Conservation (phyloP, 192 early-diverging fungal genomes). For the Polychytrium aggregatum region DNA sequence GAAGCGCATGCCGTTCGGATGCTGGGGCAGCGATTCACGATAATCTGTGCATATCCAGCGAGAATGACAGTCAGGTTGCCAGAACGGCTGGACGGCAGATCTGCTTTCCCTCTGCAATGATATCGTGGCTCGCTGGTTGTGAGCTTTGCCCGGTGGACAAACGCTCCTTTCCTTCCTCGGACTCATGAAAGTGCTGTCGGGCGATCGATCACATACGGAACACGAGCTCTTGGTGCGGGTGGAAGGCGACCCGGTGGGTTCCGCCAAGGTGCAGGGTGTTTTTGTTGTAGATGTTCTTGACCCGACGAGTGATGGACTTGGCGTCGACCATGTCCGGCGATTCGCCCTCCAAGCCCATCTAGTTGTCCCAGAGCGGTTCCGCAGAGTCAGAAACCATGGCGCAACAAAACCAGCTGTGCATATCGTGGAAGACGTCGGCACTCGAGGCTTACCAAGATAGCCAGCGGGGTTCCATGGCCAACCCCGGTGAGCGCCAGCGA, state of each 20-base stretch:
- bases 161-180: too few species aligned
- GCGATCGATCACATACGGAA: slow-evolving; percentile 52
- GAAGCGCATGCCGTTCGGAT: slow-evolving; percentile 95
- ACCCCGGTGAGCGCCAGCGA: slow-evolving; percentile 87
- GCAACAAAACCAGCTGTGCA: too few species aligned
- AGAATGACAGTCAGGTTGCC: too few species aligned
- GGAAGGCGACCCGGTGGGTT: slow-evolving; percentile 66
- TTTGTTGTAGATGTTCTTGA: slow-evolving; percentile 64
- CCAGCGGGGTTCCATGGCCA: slow-evolving; percentile 91
- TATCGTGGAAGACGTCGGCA: too few species aligned
- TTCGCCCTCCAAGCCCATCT: slow-evolving; percentile 88
- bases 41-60: too few species aligned
- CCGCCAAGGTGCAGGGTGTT: slow-evolving; percentile 64
- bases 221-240: slow-evolving; percentile 71
- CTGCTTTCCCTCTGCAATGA: too few species aligned
- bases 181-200: too few species aligned
- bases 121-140: too few species aligned
- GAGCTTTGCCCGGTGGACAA: too few species aligned
- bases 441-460: slow-evolving; percentile 47
- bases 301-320: slow-evolving; percentile 59
- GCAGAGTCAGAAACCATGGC: too few species aligned
- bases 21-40: slow-evolving; percentile 75
- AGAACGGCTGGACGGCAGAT: too few species aligned
- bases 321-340: slow-evolving; percentile 58
- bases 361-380: background rate